Conservation (phyloP, 164 flowering plant species). For the Aristolochia fimbriata region DNA sequence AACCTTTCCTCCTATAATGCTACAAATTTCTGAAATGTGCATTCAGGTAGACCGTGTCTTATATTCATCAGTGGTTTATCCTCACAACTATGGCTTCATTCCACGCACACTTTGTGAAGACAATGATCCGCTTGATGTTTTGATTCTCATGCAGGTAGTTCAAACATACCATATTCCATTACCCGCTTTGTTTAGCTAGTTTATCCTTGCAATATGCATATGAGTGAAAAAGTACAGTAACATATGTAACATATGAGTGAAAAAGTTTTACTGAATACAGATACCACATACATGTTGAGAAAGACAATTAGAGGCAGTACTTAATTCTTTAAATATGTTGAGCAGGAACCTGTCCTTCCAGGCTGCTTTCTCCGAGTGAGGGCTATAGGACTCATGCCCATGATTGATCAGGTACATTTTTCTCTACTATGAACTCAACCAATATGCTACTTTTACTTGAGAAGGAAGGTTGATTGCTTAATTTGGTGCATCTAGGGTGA, state of each 20-base stretch:
- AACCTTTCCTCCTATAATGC: too few species aligned
- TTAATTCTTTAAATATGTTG: too few species aligned
- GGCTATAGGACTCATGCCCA: slow-evolving; percentile 66
- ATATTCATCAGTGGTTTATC: slow-evolving; percentile 70
- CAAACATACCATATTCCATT: not conserved
- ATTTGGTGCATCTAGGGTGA: slow-evolving; percentile 37
- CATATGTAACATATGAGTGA: too few species aligned
- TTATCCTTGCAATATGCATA: too few species aligned
- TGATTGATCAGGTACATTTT: slow-evolving; percentile 41
- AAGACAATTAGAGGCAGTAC: too few species aligned
- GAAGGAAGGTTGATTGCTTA: too few species aligned
- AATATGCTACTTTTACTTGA: not conserved
- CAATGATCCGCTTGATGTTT: slow-evolving; percentile 66
- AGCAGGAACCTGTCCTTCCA: slow-evolving; percentile 16
- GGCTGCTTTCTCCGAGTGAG: slow-evolving; percentile 62
- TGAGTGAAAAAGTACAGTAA: too few species aligned
- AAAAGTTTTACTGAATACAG: too few species aligned
- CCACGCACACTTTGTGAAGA: slow-evolving; percentile 73
- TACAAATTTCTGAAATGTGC: not conserved
- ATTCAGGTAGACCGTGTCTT: slow-evolving; percentile 64
- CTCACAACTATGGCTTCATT: slow-evolving; percentile 72
- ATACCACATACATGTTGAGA: too few species aligned
- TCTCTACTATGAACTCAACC: not conserved
- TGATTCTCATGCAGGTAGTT: slow-evolving; percentile 65
- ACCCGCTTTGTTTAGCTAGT: not conserved